Evolutionary conservation across 164 flowering plant species (phyloP), one percentile per base, ranked within the genome.

Genomic region (Magnolia kwangsiensis): DNA sequence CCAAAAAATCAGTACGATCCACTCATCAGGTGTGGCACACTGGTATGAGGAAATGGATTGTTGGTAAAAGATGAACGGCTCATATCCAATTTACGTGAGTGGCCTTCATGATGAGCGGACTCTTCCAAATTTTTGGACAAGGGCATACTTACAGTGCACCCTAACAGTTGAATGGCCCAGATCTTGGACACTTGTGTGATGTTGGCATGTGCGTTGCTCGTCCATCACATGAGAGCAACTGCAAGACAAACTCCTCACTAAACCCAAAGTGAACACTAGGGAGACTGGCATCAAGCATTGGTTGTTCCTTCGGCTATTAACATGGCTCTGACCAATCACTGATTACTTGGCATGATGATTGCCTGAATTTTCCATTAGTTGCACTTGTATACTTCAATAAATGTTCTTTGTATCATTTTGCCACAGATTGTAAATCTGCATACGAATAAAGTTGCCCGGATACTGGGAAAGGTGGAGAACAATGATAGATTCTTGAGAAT

Each of bases 391-490:
- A 73, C 27, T 72, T 29, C 16, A 68, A 37, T 31, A 68, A 68
- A 68, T 68, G n/a, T 29, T 68, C 50, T 61, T 7, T 7, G 67
- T 14, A 13, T 77, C 51, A 21, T 71, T 13, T 70, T 21, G 21
- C 14, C 9, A 29, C 83, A 96, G 99, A 82, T 96, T 14, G 92
- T 96, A 65, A 96, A 96, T 82, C 77, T 96, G 78, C 97, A 96
- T 79, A 91, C 97, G 71, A 94, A 94, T 79, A 94, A 90, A 86
- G 98, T 94, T 80, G 76, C 97, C 6, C 82, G 99, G 64, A 92
- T 96, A 75, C 97, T 96, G 75, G 99, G 98, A 21, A 96, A 96
- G 88, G 99, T 94, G 81, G 99, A 96, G 84, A 96, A 85, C 84
- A 96, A 96, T 81, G 99, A 96, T 72, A 89, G 99, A 66, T 96